Conservation (phyloP, 2,329 filamentous ascomycete genomes). For the Thelonectria rubi region DNA sequence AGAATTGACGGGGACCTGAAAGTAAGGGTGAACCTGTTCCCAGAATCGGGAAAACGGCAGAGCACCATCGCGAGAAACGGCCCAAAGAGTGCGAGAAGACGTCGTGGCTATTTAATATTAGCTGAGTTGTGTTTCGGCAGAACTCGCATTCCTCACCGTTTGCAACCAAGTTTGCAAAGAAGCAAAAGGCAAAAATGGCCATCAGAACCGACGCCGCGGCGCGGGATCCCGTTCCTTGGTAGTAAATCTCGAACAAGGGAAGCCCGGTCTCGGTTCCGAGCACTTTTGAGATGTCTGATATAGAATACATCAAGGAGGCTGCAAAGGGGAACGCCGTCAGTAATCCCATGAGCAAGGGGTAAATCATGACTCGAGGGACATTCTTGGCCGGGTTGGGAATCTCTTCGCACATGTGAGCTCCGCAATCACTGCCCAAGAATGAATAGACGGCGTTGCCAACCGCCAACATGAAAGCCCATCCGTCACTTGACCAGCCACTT, state of each 20-base stretch:
- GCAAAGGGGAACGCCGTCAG: slow-evolving; percentile 36
- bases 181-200: slow-evolving; percentile 35
- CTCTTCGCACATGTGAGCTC: slow-evolving; percentile 38
- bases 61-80: slow-evolving; percentile 38
- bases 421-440: slow-evolving; percentile 36
- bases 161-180: slow-evolving; percentile 33
- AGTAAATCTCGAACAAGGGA: slow-evolving; percentile 36
- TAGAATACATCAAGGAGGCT: slow-evolving; percentile 28
- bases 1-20: slow-evolving; percentile 42
- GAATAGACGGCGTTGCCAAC: slow-evolving; percentile 31
- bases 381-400: slow-evolving; percentile 37
- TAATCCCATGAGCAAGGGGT: slow-evolving; percentile 33
- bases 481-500: slow-evolving; percentile 30
- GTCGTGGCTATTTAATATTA: slow-evolving; percentile 25
- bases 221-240: slow-evolving; percentile 29
- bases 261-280: slow-evolving; percentile 28
- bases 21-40: slow-evolving; percentile 32
- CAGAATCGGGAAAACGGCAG: slow-evolving; percentile 40
- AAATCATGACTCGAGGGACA: slow-evolving; percentile 36
- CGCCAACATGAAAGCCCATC: slow-evolving; percentile 28
- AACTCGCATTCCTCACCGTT: neutral
- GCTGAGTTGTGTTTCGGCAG: accelerated
- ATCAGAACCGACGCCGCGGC: slow-evolving; percentile 29
- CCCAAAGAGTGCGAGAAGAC: slow-evolving; percentile 35
- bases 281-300: slow-evolving; percentile 27